Evolutionary conservation across 2,329 filamentous ascomycete genomes (phyloP).

Genomic region (Ploettnerulaceae sp.): DNA sequence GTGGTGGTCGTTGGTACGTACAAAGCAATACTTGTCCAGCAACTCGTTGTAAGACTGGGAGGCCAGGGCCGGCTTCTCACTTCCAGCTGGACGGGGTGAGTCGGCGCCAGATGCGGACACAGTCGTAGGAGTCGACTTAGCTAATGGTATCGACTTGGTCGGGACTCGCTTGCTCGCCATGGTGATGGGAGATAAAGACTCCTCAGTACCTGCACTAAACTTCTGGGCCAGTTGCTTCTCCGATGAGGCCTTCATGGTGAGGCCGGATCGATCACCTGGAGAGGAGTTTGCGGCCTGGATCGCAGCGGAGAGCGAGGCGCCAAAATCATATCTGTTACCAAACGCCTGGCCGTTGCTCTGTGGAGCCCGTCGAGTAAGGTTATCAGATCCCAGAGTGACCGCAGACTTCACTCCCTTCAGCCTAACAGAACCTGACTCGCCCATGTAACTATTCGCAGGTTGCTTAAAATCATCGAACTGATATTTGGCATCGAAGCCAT

Average conservation of each 20-base stretch:
- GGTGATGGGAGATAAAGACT: conserved; percentile 21
- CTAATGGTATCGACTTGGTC: conserved; percentile 19
- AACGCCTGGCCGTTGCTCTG: conserved; percentile 68
- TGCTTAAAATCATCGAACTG: conserved; percentile 52
- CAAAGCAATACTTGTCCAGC: conserved; percentile 99
- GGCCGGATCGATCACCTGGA: conserved; percentile 52
- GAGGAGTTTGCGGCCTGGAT: conserved; percentile 68
- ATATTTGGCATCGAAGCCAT: conserved; percentile 43
- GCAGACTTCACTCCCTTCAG: conserved; percentile 66
- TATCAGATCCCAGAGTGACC: conserved; percentile 45
- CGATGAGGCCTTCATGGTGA: conserved; percentile 40
- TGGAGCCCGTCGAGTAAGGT: conserved; percentile 37
- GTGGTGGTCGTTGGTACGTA: conserved; percentile 60
- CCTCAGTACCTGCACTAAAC: conserved; percentile 16
- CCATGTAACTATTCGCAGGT: conserved; percentile 57
- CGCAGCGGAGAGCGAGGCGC: conserved; percentile 81
- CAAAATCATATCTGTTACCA: conserved; percentile 92
- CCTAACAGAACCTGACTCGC: conserved; percentile 57
- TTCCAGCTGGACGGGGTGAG: conserved; percentile 47
- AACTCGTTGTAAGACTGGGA: conserved; percentile 94
- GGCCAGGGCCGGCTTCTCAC: conserved; percentile 65
- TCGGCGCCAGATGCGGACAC: conserved; percentile 38
- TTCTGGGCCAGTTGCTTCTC: conserved; percentile 23
- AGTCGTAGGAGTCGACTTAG: conserved; percentile 25
- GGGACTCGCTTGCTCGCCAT: conserved; percentile 3